These are phyloP conservation scores for Cytidiella melzeri DNA, from an alignment of 768 basidiomycete species.

Conservation along the genomic window DNA sequence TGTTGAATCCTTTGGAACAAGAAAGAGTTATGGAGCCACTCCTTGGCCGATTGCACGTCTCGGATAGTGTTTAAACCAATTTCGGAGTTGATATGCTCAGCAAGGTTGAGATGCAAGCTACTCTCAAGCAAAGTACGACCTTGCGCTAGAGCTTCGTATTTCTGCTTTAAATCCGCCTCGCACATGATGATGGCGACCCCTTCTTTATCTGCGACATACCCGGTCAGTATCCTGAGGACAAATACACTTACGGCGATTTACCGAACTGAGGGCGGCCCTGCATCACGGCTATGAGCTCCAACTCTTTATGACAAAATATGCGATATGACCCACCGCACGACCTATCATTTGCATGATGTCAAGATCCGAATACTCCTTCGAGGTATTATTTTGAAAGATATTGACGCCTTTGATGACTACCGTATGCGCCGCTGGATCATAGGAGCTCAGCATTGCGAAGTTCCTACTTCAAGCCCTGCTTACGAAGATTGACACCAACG, in stretches of 20 bases:
- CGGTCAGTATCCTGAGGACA: not conserved
- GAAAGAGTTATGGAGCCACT: conserved; percentile 84
- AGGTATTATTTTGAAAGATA: conserved; percentile 61
- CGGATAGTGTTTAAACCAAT: conserved; percentile 83
- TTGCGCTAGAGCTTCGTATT: conserved; percentile 64
- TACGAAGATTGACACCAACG: conserved; percentile 93
- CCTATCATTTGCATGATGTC: conserved; percentile 98
- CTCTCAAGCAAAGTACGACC: conserved; percentile 81
- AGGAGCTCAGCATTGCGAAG: not conserved
- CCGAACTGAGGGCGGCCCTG: conserved; percentile 92
- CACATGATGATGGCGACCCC: conserved; percentile 83
- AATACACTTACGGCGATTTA: conserved; percentile 28
- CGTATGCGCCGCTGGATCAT: conserved; percentile 71
- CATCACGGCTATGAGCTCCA: too few species aligned
- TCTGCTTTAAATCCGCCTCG: conserved; percentile 61
- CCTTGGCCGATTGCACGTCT: conserved; percentile 58
- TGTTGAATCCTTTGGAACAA: conserved; percentile 79
- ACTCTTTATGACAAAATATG: not conserved
- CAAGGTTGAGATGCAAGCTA: conserved; percentile 72
- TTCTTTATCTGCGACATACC: conserved; percentile 53
- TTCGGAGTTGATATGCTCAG: conserved; percentile 93
- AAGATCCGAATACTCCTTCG: conserved; percentile 82
- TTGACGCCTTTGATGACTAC: conserved; percentile 92
- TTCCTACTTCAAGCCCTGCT: conserved; percentile 20
- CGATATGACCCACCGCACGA: conserved; percentile 61